phyloP scores from a whole-genome alignment of 2,329 filamentous ascomycete genomes.

The Fusarium sp. region DNA sequence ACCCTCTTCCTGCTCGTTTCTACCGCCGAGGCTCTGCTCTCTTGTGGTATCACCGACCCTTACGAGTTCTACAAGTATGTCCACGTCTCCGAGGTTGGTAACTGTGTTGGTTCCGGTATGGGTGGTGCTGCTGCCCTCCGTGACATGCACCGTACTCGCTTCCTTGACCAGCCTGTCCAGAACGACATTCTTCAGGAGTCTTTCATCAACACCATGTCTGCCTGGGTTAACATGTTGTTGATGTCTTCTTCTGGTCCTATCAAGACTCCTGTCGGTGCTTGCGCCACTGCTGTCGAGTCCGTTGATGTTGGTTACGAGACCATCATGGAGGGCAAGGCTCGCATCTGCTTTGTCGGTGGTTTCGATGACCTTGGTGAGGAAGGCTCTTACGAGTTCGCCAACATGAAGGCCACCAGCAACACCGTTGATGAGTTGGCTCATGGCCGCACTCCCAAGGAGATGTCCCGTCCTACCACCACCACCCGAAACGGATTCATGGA shows the following conservation, averaged over 20 bases:
- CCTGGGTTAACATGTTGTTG: conserved; percentile 99
- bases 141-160: conserved; percentile 98
- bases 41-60: conserved; percentile 95
- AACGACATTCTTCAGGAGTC: conserved; percentile 99
- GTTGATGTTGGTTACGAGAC: conserved; percentile 98
- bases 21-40: conserved; percentile 87
- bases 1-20: conserved; percentile 95
- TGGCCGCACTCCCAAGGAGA: conserved; percentile 92
- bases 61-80: conserved; percentile 99
- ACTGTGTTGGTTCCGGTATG: conserved; percentile 98
- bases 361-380: conserved; percentile 99
- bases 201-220: conserved; percentile 99
- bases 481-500: conserved; percentile 99
- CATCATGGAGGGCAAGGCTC: conserved; percentile 97
- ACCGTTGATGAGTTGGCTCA: conserved; percentile 95
- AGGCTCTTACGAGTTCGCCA: conserved; percentile 98
- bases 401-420: conserved; percentile 99
- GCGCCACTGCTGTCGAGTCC: conserved; percentile 95
- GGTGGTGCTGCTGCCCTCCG: conserved; percentile 90
- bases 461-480: conserved; percentile 97
- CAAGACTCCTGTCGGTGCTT: conserved; percentile 98
- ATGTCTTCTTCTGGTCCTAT: conserved; percentile 97
- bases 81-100: conserved; percentile 95
- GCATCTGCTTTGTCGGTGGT: conserved; percentile 95
- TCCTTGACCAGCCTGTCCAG: conserved; percentile 94